Percentiles rank a stretch among this genome's conserved stretches.
Conservation (phyloP, 2,329 filamentous ascomycete genomes). For the Trichoderma pleuroti region DNA sequence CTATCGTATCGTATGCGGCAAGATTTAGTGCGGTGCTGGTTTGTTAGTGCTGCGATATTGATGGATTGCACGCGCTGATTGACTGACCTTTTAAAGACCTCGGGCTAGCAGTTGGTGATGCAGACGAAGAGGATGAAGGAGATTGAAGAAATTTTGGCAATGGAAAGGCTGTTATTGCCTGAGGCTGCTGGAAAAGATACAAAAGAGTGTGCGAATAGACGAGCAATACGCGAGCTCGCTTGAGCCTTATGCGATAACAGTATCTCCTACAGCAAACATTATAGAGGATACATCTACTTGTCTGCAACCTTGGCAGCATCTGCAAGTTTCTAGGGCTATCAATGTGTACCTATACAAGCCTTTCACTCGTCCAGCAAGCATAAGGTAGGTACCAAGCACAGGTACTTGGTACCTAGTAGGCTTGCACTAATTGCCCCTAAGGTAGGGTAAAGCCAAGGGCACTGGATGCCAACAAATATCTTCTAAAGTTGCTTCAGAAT, state of each 20-base stretch:
- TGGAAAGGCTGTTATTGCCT: background rate
- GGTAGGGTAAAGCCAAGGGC: no score
- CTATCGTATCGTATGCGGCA: no score
- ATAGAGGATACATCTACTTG: background rate
- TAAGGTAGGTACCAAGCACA: no score
- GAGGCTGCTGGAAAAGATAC: background rate
- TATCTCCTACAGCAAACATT: background rate
- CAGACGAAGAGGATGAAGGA: background rate
- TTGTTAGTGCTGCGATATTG: no score
- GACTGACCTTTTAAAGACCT: background rate
- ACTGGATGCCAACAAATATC: background rate
- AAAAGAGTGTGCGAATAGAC: background rate
- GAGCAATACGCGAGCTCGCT: background rate
- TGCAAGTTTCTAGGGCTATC: no score
- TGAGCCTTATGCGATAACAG: background rate
- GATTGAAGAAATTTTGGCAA: background rate
- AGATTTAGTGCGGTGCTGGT: no score
- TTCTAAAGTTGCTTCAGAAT: background rate
- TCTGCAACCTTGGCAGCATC: no score
- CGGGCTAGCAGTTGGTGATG: background rate
- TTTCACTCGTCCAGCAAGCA: no score
- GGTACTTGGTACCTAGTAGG: no score
- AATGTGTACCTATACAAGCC: no score
- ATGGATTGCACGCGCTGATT: background rate
- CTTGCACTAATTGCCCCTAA: no score